Conservation (phyloP, 495 filamentous ascomycete genomes). For the Podospora bellae-mahoneyi region DNA sequence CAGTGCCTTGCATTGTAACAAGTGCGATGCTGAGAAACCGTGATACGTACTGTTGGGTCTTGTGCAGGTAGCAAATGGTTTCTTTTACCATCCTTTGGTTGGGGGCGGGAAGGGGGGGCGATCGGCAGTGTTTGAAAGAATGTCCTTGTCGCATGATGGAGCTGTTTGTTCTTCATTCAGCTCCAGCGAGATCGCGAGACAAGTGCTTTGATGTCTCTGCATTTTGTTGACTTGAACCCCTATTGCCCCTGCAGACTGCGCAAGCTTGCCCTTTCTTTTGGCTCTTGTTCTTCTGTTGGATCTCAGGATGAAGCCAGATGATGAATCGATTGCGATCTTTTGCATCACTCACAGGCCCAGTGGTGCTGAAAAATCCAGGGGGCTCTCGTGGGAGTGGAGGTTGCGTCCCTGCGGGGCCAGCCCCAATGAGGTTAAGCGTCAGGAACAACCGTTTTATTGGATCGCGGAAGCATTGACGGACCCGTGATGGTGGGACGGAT, state of each 20-base stretch:
- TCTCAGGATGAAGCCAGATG: not conserved
- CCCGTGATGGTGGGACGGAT: constrained; percentile 34
- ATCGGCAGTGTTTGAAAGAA: not conserved
- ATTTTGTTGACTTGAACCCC: not conserved
- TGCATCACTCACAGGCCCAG: not conserved
- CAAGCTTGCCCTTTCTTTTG: not conserved
- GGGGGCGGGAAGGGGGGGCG: too few species aligned
- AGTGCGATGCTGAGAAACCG: not conserved
- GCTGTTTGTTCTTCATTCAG: not conserved
- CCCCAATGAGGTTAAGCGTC: constrained; percentile 36
- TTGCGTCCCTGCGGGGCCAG: constrained; percentile 6
- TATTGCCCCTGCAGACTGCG: constrained; percentile 1
- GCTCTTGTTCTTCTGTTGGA: not conserved
- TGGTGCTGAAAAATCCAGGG: constrained; percentile 15
- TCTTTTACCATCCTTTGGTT: not conserved
- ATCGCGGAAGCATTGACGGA: constrained; percentile 41
- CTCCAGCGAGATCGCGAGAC: not conserved
- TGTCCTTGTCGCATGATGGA: not conserved
- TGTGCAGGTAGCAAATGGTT: not conserved
- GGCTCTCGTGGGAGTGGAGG: constrained; percentile 18
- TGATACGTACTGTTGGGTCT: not conserved
- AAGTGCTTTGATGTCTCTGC: not conserved
- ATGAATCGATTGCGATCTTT: not conserved
- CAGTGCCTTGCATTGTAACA: not conserved
- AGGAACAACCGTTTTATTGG: constrained; percentile 48